Conservation (phyloP, 495 filamentous ascomycete genomes). For the Alectoria sarmentosa region DNA sequence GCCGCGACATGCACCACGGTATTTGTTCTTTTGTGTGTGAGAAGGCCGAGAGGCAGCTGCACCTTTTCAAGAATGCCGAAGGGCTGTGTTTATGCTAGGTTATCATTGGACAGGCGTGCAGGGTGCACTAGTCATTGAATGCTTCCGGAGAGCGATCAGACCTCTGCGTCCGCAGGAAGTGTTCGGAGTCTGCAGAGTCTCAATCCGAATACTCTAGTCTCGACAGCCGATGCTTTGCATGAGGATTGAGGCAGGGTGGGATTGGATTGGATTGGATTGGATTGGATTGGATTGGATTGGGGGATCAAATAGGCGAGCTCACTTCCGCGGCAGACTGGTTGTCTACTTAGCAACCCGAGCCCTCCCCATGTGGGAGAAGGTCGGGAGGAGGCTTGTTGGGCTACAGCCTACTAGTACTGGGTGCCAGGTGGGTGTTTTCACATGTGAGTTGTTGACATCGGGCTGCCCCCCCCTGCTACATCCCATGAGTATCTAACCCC, state of each 20-base stretch:
- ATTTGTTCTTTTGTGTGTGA: neutral
- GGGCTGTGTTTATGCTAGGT: neutral
- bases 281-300: neutral
- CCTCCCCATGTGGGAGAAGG: no score
- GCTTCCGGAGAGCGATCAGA: neutral
- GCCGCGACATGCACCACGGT: conserved; percentile 38
- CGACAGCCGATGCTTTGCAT: conserved; percentile 11
- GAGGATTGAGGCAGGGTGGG: no score
- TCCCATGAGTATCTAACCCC: no score
- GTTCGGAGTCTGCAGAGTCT: neutral
- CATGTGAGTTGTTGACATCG: no score
- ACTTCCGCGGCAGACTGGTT: neutral
- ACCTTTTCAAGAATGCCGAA: no score
- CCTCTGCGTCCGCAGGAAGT: neutral
- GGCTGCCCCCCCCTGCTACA: no score
- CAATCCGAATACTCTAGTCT: neutral
- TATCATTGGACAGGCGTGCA: neutral
- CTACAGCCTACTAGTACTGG: no score
- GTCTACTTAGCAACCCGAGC: no score
- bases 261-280: neutral
- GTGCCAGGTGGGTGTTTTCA: no score
- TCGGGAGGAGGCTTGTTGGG: no score
- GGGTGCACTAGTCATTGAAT: neutral
- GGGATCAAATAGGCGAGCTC: conserved; percentile 12
- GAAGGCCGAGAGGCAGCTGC: neutral